Base-by-base conservation (phyloP, 257 asterid genomes). In the Lithospermum erythrorhizon region DNA sequence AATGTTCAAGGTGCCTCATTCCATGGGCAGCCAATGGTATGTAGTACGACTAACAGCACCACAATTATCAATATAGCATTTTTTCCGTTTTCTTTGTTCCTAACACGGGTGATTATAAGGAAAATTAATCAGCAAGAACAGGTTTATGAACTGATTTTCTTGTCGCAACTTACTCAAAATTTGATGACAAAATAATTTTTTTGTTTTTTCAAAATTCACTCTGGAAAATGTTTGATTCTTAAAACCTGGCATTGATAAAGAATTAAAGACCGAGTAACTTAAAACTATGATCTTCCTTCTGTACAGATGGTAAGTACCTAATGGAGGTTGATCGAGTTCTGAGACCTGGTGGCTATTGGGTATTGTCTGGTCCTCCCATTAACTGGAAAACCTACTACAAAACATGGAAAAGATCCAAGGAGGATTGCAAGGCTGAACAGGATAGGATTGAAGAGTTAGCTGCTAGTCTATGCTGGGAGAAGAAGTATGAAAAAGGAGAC, bases 331-430 rank as follows among this genome's bases (percentile, higher is more conserved):
- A 90, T 66, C 72, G 97, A 68, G 95, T 90, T 65, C 87, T 90
- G 55, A 73, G 97, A 79, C 95, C 96, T 35, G 96, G 96, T 72
- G 97, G 97, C 47, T 87, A 75, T 75, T 90, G 97, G 97, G 80
- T 90, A 56, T 74, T 90, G 66, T 90, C 97, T 55, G 97, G 96
- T 68, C 97, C 97, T 61, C 97, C 97, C 16, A 87, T 90, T 77
- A 87, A 90, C 64, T 90, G 97, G 97, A 87, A 85, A 71, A 90
- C 86, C 17, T 81, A 87, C 78, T 83, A 81, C 66, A 69, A 55
- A 47, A 81, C 94, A 21, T 90, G 97, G 97, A 85, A 90, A 67
- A 77, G 97, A 75, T 48, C 95, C 22, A 83, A 81, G 76, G 96
- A 73, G 63, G 95, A 90, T 54, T 73, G 85, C 58, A 77, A 80